phyloP scores from a whole-genome alignment of 2,329 filamentous ascomycete species.

The Beauveria brongniartii region DNA sequence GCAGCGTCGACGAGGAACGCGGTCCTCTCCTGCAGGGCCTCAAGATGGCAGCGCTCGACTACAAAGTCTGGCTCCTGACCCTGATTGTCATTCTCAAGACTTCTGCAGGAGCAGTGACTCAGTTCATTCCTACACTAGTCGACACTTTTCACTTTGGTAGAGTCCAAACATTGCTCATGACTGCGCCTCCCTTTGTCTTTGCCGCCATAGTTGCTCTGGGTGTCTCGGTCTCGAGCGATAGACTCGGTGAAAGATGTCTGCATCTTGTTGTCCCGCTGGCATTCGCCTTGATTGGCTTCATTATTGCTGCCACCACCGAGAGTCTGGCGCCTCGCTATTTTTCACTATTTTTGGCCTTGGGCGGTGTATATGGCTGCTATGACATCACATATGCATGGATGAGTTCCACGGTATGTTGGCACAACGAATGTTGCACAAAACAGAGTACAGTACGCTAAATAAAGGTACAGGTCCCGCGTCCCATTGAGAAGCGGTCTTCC shows the following conservation, averaged over 20 bases:
- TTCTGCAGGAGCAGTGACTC: conserved; percentile 50
- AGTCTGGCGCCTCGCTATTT: conserved; percentile 52
- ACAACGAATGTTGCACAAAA: background rate
- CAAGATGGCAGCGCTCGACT: conserved; percentile 45
- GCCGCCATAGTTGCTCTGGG: conserved; percentile 52
- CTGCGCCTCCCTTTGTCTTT: conserved; percentile 57
- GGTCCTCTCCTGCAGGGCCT: conserved; percentile 42
- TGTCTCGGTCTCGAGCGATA: conserved; percentile 65
- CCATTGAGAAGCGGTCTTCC: conserved; percentile 57
- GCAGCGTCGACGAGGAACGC: conserved; percentile 32
- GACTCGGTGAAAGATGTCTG: conserved; percentile 61
- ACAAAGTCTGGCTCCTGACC: conserved; percentile 49
- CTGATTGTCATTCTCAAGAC: conserved; percentile 49
- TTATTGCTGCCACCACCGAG: conserved; percentile 58
- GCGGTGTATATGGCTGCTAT: conserved; percentile 11
- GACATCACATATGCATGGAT: conserved; percentile 12
- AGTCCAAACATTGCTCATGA: conserved; percentile 54
- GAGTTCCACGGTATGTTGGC: conserved; percentile 17
- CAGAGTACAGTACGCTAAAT: background rate
- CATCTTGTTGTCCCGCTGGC: conserved; percentile 57
- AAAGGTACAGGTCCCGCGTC: conserved; percentile 47
- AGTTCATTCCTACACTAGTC: conserved; percentile 66
- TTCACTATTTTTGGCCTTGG: conserved; percentile 7
- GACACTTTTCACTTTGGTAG: conserved; percentile 55
- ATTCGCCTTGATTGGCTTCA: conserved; percentile 56